Evolutionary conservation across 176 grass and related monocot genomes (phyloP), one percentile per base, ranked within the genome.

Genomic region (Eragrostis nindensis): DNA sequence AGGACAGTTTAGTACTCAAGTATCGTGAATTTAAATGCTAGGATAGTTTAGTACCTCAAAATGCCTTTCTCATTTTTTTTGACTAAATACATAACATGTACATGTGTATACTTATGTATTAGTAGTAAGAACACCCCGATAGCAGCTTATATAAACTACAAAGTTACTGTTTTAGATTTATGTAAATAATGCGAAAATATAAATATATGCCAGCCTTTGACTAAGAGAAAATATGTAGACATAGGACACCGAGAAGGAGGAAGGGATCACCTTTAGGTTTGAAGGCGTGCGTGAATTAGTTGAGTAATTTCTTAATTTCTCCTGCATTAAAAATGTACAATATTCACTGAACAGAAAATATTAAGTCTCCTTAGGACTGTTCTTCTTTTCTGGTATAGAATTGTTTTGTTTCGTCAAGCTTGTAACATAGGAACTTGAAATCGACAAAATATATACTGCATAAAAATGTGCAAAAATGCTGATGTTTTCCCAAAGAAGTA

Each of bases 241-340:
- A 22, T 56, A 56, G 47, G 70, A 19, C 26, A 29, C 24, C 17
- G 5, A 42, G 11, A 65, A 67, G 71, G 30, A 80, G 13, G 63
- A 47, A 70, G 41, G 49, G 30, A 70, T 84, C 62, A 88, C 86
- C 80, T 88, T 88, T 74, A 68, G 19, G 41, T 54, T 78, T 88
- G 86, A 74, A 22, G 61, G 57, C 19, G 16, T 70, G 18, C 1
- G 9, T 74, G 75, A 52, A 47, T 88, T 84, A 52, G 26, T 74
- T 79, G 69, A 74, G 69, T 78, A 52, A 22, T 68, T n/a, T 88
- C 59, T 73, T 87, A 76, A 32, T 78, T 45, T 83, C 76, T 76
- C 88, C 88, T 90, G 75, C 80, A 83, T 73, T 64, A 64, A 86
- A 32, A 82, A 71, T 47, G 27, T 63, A 83, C 18, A 62, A 71